A percentile compares a stretch with the other conserved stretches of the same genome.
Evolutionary conservation across 345 rosid genomes (phyloP).

Genomic region (Salix purpurea): DNA sequence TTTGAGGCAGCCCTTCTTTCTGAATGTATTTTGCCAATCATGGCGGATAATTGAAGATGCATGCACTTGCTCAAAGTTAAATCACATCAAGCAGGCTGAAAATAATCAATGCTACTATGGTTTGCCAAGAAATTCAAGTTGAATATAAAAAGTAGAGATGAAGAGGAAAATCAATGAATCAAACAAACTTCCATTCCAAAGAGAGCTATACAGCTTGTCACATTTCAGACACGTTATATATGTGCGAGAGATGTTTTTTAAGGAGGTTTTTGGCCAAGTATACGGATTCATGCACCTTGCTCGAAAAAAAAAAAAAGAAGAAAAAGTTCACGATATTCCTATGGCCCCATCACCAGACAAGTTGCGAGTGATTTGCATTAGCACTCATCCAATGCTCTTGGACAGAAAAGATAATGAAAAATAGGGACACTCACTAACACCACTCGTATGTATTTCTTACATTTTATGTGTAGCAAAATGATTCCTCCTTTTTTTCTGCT

Average conservation of each 20-base stretch:
- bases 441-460: background rate
- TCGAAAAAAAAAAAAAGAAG: too few species aligned
- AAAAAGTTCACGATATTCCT: background rate
- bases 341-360: slow-evolving; percentile 9
- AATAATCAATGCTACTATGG: background rate
- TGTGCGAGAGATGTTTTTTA: background rate
- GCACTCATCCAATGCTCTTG: background rate
- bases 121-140: background rate
- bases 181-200: background rate
- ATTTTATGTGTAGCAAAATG: background rate
- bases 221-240: slow-evolving; percentile 9
- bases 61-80: slow-evolving; percentile 14
- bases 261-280: background rate
- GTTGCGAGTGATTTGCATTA: background rate
- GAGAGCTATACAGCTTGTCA: background rate
- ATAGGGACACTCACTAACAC: background rate
- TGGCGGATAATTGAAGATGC: background rate
- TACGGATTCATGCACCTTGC: slow-evolving; percentile 32
- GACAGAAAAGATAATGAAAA: background rate
- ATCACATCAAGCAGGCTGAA: background rate
- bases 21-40: background rate
- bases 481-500: background rate
- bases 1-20: background rate
- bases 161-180: background rate
- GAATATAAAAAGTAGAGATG: background rate